Evolutionary conservation across 345 rosid genomes (phyloP).

Genomic region (Adansonia digitata): DNA sequence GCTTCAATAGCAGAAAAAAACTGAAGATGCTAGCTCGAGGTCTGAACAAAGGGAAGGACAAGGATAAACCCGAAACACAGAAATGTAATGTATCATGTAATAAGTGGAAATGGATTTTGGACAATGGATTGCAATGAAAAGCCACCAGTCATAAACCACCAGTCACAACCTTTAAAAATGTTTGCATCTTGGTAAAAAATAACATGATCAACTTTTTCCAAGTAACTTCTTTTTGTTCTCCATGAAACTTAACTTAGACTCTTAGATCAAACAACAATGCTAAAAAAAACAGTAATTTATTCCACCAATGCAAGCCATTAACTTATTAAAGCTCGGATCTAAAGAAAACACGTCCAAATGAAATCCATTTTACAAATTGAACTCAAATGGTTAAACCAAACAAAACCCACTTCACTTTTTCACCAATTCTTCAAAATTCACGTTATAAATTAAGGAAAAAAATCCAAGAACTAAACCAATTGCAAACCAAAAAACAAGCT

Average conservation of each 20-base stretch:
- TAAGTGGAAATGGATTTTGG: too few species aligned
- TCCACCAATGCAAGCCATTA: conserved; percentile 9
- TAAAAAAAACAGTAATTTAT: background rate
- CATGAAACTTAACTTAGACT: background rate
- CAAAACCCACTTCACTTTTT: conserved; percentile 19
- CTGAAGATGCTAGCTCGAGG: too few species aligned
- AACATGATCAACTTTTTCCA: background rate
- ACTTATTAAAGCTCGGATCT: conserved; percentile 23
- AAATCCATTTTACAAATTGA: conserved; percentile 1
- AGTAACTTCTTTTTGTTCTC: background rate
- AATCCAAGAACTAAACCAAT: conserved; percentile 1
- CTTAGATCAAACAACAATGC: background rate
- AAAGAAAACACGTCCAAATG: conserved; percentile 18
- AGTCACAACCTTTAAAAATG: background rate
- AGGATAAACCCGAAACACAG: too few species aligned
- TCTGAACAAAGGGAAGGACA: too few species aligned
- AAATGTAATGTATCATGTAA: too few species aligned
- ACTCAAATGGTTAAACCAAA: conserved; percentile 11
- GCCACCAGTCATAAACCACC: background rate
- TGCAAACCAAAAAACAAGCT: background rate
- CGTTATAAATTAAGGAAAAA: background rate
- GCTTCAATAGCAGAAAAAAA: too few species aligned
- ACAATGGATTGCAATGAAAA: background rate
- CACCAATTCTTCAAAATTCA: conserved; percentile 9
- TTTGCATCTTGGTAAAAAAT: background rate